These are phyloP conservation scores for Raphidocelis subcapitata DNA, from an alignment of 139 green algal species.

Conservation along the genomic window DNA sequence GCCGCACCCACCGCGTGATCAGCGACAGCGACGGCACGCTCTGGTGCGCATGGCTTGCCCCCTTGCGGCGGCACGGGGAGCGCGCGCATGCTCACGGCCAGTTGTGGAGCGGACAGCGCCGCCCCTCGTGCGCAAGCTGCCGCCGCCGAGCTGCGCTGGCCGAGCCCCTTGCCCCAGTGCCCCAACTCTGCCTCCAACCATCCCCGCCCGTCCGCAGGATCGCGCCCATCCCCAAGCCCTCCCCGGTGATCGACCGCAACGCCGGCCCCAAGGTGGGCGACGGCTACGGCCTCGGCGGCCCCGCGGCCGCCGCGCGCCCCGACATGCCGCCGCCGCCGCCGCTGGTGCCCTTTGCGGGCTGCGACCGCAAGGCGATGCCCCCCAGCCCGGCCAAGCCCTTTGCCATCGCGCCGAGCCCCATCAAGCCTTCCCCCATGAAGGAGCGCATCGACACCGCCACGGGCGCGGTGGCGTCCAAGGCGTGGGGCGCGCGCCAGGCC, in stretches of 20 bases:
- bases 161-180: neutral
- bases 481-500: slow-evolving; percentile 9
- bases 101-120: neutral
- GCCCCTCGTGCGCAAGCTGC: neutral
- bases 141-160: neutral
- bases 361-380: slow-evolving; percentile 16
- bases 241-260: neutral
- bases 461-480: slow-evolving; percentile 10
- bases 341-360: slow-evolving; percentile 22
- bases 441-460: slow-evolving; percentile 29
- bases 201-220: neutral
- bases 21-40: slow-evolving; percentile 20
- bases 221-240: neutral
- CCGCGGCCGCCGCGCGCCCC: neutral
- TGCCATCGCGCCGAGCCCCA: slow-evolving; percentile 1
- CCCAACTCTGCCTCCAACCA: neutral
- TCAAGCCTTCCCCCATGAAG: slow-evolving; percentile 28
- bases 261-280: neutral
- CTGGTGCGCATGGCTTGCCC: too few relatives aligned
- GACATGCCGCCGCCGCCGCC: slow-evolving; percentile 11
- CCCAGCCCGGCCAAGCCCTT: slow-evolving; percentile 22
- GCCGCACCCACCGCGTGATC: neutral
- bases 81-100: neutral
- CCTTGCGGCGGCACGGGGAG: too few relatives aligned
- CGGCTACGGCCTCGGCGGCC: neutral